Conservation (phyloP, 805 yeast species). For the Nakazawaea siamensis region DNA sequence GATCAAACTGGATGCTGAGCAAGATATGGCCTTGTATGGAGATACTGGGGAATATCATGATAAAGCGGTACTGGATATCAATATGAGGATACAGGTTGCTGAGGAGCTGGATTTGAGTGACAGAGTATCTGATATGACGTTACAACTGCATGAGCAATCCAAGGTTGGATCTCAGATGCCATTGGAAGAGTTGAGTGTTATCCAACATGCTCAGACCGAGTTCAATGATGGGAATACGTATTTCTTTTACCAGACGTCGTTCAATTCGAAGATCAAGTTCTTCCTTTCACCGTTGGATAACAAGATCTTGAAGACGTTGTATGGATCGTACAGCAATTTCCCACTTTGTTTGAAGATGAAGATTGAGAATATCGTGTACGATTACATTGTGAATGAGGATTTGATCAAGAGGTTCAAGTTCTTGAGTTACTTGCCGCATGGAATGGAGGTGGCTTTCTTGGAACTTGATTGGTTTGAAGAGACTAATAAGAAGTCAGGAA, state of each 20-base stretch:
- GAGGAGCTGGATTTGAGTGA: constrained; percentile 21
- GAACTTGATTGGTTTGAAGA: constrained; percentile 72
- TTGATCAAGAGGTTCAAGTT: constrained; percentile 59
- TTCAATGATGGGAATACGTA: constrained; percentile 37
- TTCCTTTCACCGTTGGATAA: constrained; percentile 76
- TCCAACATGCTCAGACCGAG: constrained; percentile 10
- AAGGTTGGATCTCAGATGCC: background rate
- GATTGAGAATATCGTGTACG: constrained; percentile 65
- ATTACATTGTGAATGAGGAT: constrained; percentile 52
- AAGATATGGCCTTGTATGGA: constrained; percentile 51
- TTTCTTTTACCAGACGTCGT: constrained; percentile 74
- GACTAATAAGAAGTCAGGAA: constrained; percentile 18
- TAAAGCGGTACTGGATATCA: constrained; percentile 47
- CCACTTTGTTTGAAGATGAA: constrained; percentile 58
- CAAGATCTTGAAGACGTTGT: constrained; percentile 57
- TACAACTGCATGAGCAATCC: background rate
- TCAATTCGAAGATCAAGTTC: constrained; percentile 55
- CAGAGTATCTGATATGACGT: background rate
- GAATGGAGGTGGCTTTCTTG: constrained; percentile 74
- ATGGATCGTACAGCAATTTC: constrained; percentile 50
- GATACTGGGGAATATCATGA: constrained; percentile 49
- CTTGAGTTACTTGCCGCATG: constrained; percentile 74
- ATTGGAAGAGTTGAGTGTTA: constrained; percentile 5
- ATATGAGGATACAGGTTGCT: constrained; percentile 24
- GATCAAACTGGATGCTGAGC: constrained; percentile 41